Evolutionary conservation across 257 asterid species (phyloP).

Genomic region (Leonotis leonurus): DNA sequence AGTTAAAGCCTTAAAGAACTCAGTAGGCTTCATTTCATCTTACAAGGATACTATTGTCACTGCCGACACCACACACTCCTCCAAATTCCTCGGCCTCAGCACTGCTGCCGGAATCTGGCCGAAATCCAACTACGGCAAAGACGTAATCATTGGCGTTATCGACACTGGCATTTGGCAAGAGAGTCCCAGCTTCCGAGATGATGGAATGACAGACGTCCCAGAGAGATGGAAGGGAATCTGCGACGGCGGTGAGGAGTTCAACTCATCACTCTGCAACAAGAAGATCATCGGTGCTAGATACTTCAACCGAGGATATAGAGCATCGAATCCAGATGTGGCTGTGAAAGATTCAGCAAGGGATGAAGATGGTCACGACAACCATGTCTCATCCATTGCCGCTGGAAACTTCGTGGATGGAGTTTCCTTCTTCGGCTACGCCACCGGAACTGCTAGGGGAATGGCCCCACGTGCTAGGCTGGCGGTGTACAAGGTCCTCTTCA

Average conservation of each 20-base stretch:
- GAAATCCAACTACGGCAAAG: constrained; percentile 8
- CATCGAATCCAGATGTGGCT: not conserved
- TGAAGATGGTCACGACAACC: not conserved
- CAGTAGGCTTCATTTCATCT: constrained; percentile 14
- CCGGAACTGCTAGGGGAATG: constrained; percentile 10
- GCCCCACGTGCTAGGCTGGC: constrained; percentile 15
- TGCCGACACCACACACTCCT: constrained; percentile 12
- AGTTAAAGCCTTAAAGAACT: not conserved
- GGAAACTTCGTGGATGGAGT: constrained; percentile 7
- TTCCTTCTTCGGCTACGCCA: constrained; percentile 18
- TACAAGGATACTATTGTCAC: not conserved
- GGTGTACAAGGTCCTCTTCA: not conserved
- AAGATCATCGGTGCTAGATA: constrained; percentile 13
- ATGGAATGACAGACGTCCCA: constrained; percentile 10
- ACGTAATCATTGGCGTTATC: constrained; percentile 18
- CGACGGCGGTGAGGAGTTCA: constrained; percentile 6
- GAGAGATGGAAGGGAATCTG: constrained; percentile 22
- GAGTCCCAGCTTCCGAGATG: constrained; percentile 18
- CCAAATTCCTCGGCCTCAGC: constrained; percentile 16
- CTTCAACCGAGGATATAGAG: constrained; percentile 5
- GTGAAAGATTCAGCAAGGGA: constrained; percentile 4
- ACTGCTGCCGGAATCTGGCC: constrained; percentile 8
- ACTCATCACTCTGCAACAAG: constrained; percentile 20
- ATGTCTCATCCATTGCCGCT: constrained; percentile 13
- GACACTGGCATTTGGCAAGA: constrained; percentile 24